Percentiles rank a stretch among this genome's conserved stretches.
Evolutionary conservation across 2,329 filamentous ascomycete genomes (phyloP).

Genomic region (Beauveria caledonica): DNA sequence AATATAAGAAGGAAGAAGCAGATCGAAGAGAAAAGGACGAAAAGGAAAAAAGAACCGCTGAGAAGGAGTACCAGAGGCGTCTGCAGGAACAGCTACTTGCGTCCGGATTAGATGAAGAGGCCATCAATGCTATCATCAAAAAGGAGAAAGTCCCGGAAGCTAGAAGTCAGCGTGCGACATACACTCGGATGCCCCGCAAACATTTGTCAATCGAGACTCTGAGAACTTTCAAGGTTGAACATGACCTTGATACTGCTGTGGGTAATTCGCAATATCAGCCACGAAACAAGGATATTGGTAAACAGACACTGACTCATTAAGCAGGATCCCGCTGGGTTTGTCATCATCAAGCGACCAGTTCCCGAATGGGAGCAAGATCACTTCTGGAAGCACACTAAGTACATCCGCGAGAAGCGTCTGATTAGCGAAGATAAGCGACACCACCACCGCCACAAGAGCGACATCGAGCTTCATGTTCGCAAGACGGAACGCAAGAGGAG

Average conservation of each 20-base stretch:
- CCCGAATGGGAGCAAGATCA: slow-evolving; percentile 62
- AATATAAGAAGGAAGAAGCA: slow-evolving; percentile 40
- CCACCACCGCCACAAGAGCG: slow-evolving; percentile 39
- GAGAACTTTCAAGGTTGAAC: slow-evolving; percentile 46
- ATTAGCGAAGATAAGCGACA: slow-evolving; percentile 39
- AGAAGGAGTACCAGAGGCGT: slow-evolving; percentile 46
- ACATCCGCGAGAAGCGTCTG: slow-evolving; percentile 50
- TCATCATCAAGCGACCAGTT: slow-evolving; percentile 68
- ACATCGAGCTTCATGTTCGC: slow-evolving; percentile 39
- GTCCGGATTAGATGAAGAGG: slow-evolving; percentile 50
- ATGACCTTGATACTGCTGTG: slow-evolving; percentile 47
- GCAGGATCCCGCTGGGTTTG: slow-evolving; percentile 58
- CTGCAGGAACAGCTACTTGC: slow-evolving; percentile 50
- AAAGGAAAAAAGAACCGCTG: slow-evolving; percentile 38
- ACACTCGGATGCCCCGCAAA: slow-evolving; percentile 54
- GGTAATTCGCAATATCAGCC: neutral
- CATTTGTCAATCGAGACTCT: slow-evolving; percentile 57
- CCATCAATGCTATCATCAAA: slow-evolving; percentile 50
- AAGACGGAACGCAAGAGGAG: slow-evolving; percentile 50
- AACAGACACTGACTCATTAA: slow-evolving; percentile 23
- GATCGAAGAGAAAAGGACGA: slow-evolving; percentile 39
- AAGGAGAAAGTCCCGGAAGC: slow-evolving; percentile 40
- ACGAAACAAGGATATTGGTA: neutral
- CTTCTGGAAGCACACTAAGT: slow-evolving; percentile 63
- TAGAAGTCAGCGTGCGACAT: slow-evolving; percentile 38